These are phyloP conservation scores for Ploettnerulaceae sp. DNA, from an alignment of 2,329 filamentous ascomycete species.

Conservation along the genomic window DNA sequence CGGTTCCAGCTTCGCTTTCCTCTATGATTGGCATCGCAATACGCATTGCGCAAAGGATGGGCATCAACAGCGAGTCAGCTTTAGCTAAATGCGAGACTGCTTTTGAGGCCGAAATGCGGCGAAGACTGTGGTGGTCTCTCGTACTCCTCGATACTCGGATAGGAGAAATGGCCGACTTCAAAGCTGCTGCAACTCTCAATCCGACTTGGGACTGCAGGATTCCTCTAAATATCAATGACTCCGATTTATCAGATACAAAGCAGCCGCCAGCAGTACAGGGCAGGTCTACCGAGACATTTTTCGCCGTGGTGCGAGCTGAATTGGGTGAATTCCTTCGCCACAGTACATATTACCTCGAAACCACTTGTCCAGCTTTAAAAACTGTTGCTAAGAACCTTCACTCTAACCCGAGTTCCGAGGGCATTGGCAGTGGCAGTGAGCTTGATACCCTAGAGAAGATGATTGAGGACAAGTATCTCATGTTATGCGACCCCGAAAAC, in stretches of 20 bases:
- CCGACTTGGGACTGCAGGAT: slow-evolving; percentile 51
- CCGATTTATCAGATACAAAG: slow-evolving; percentile 53
- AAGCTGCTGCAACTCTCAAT: slow-evolving; percentile 31
- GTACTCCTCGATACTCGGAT: slow-evolving; percentile 64
- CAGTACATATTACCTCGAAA: slow-evolving; percentile 25
- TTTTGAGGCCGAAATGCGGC: slow-evolving; percentile 66
- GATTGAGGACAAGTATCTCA: slow-evolving; percentile 40
- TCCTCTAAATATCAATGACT: slow-evolving; percentile 58
- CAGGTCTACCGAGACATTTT: slow-evolving; percentile 56
- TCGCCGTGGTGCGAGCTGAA: slow-evolving; percentile 52
- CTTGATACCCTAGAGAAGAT: slow-evolving; percentile 35
- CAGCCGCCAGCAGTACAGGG: slow-evolving; percentile 45
- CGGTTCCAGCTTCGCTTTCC: slow-evolving; percentile 56
- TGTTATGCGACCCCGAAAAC: slow-evolving; percentile 38
- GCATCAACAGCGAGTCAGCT: slow-evolving; percentile 59
- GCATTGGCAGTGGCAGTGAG: slow-evolving; percentile 8
- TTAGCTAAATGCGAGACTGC: slow-evolving; percentile 38
- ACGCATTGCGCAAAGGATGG: slow-evolving; percentile 63
- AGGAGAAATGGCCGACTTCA: slow-evolving; percentile 57
- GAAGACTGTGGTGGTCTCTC: slow-evolving; percentile 69
- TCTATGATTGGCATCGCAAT: slow-evolving; percentile 61
- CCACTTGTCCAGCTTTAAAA: slow-evolving; percentile 22
- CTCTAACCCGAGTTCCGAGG: slow-evolving; percentile 4
- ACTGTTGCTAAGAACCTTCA: slow-evolving; percentile 18
- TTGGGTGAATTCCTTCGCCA: slow-evolving; percentile 42